Percentiles rank a stretch among this genome's conserved stretches.
phyloP scores from a whole-genome alignment of 1,284 basidiomycete species.

The Cryptococcus hybrid region DNA sequence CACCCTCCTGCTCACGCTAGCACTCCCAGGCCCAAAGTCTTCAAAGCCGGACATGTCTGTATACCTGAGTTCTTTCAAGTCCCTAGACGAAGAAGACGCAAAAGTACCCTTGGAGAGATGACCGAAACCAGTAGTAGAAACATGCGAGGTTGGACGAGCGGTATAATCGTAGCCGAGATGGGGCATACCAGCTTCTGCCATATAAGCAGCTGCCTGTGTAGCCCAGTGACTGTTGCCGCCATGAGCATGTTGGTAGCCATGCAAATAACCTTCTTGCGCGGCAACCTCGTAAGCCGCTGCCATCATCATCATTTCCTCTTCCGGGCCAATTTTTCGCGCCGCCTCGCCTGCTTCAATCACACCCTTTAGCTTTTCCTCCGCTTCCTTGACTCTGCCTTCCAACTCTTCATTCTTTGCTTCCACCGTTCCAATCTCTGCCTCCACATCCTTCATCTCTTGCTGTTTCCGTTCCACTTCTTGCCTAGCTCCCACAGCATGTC shows the following conservation, averaged over 20 bases:
- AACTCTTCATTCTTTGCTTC: slow-evolving; percentile 36
- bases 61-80: slow-evolving; percentile 17
- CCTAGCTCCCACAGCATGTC: slow-evolving; percentile 34
- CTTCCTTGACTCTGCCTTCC: slow-evolving; percentile 32
- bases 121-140: slow-evolving; percentile 21
- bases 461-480: slow-evolving; percentile 64
- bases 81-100: slow-evolving; percentile 22
- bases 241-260: slow-evolving; percentile 20
- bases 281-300: slow-evolving; percentile 46
- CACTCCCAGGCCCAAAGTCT: slow-evolving; percentile 46
- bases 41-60: slow-evolving; percentile 47
- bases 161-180: slow-evolving; percentile 44
- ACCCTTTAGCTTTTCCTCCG: slow-evolving; percentile 40
- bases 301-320: slow-evolving; percentile 51
- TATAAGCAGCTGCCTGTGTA: slow-evolving; percentile 44
- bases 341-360: slow-evolving; percentile 31
- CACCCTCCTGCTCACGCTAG: slow-evolving; percentile 1
- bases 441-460: slow-evolving; percentile 44
- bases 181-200: slow-evolving; percentile 48
- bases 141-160: slow-evolving; percentile 27
- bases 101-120: slow-evolving; percentile 22
- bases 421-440: slow-evolving; percentile 32
- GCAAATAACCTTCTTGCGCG: slow-evolving; percentile 39
- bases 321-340: slow-evolving; percentile 38
- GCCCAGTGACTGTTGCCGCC: slow-evolving; percentile 34